phyloP scores from a whole-genome alignment of 768 basidiomycete species.

The Chiua virens region DNA sequence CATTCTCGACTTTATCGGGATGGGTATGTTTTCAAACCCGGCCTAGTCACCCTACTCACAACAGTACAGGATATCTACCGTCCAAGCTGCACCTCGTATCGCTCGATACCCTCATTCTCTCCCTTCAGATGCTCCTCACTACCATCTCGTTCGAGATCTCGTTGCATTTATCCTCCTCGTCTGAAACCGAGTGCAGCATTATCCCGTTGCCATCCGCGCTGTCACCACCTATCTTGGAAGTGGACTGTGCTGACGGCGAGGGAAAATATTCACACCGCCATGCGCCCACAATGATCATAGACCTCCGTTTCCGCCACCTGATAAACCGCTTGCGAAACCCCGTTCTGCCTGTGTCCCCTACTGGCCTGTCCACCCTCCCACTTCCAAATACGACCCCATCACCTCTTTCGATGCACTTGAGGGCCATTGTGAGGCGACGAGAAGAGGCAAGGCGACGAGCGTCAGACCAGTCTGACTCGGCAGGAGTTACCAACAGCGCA shows the following conservation, averaged over 20 bases:
- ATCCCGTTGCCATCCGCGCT: constrained; percentile 26
- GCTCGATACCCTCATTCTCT: constrained; percentile 67
- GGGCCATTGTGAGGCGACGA: constrained; percentile 52
- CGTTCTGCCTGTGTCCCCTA: constrained; percentile 35
- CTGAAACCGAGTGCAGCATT: constrained; percentile 40
- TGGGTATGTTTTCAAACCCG: constrained; percentile 48
- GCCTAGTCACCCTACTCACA: constrained; percentile 8
- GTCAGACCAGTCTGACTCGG: constrained; percentile 20
- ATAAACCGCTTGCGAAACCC: constrained; percentile 59
- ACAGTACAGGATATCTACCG: constrained; percentile 51
- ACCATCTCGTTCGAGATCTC: constrained; percentile 68
- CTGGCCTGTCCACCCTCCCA: constrained; percentile 43
- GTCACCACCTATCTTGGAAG: constrained; percentile 24
- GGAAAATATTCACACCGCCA: constrained; percentile 22
- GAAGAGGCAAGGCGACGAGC: constrained; percentile 40
- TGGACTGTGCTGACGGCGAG: constrained; percentile 15
- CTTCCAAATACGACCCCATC: constrained; percentile 61
- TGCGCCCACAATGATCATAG: constrained; percentile 53
- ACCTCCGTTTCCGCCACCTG: constrained; percentile 57
- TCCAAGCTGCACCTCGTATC: constrained; percentile 63
- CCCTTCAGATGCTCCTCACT: constrained; percentile 64
- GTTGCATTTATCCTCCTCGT: constrained; percentile 38
- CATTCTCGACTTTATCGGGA: constrained; percentile 77
- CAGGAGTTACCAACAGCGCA: constrained; percentile 25
- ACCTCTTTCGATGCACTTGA: constrained; percentile 47